phyloP scores from a whole-genome alignment of 129 eudicot genomes.

The Apium graveolens region DNA sequence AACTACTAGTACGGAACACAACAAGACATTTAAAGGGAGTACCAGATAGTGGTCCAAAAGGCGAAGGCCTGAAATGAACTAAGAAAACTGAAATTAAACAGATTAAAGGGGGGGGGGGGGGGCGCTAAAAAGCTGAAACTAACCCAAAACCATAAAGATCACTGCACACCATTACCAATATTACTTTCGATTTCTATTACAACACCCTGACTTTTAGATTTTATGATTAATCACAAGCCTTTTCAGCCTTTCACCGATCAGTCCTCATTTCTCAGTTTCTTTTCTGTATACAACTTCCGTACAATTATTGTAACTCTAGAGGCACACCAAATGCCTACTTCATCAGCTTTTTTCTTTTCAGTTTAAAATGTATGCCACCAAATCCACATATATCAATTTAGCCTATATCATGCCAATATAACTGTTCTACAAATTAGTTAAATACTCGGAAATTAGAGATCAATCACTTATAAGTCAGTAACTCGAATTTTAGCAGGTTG shows the following conservation, averaged over 20 bases:
- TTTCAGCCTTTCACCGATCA: neutral
- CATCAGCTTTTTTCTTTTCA: neutral
- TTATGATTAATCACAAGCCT: neutral
- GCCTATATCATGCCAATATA: no score
- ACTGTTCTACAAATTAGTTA: no score
- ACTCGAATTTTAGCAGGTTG: no score
- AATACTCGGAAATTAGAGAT: no score
- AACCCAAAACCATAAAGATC: neutral
- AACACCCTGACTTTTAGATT: neutral
- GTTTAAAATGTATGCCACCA: no score
- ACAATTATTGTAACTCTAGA: neutral
- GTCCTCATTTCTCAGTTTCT: neutral
- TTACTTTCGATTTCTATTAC: neutral
- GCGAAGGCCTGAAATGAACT: neutral
- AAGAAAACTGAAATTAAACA: neutral
- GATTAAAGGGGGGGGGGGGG: no score
- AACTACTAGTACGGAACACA: neutral
- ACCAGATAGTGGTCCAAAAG: neutral
- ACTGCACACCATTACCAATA: neutral
- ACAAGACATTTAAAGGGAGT: neutral
- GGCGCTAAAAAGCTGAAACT: neutral
- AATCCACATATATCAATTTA: no score
- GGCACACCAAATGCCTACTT: neutral
- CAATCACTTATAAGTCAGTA: no score
- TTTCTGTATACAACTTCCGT: neutral